Conservation (phyloP, 169 alveolate genomes). For the Cryptosporidium sp. region DNA sequence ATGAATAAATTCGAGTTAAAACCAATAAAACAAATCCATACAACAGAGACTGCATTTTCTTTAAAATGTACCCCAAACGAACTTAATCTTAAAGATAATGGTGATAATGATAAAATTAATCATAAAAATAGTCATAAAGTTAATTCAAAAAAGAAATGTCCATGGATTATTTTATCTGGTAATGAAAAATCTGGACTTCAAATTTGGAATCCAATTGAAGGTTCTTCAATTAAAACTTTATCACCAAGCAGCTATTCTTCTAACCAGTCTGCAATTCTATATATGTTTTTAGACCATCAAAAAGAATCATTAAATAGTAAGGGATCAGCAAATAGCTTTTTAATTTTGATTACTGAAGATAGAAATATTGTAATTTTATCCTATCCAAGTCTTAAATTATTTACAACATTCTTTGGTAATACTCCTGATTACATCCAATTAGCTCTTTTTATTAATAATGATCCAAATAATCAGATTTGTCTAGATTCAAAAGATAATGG, state of each 20-base stretch:
- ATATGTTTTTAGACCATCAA: constrained; percentile 32
- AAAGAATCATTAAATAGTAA: neutral
- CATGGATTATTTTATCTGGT: constrained; percentile 57
- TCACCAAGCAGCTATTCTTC: constrained; percentile 8
- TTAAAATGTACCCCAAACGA: constrained; percentile 26
- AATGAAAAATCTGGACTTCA: constrained; percentile 63
- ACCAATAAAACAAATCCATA: constrained; percentile 67
- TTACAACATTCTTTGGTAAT: constrained; percentile 50
- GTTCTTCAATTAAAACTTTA: neutral
- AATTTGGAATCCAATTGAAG: constrained; percentile 58
- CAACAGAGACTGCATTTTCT: constrained; percentile 64
- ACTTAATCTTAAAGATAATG: neutral
- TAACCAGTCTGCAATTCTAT: constrained; percentile 37
- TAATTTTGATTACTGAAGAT: constrained; percentile 53
- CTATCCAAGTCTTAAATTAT: constrained; percentile 32
- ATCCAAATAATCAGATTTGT: neutral
- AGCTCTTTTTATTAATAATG: constrained; percentile 16
- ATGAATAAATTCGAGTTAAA: neutral
- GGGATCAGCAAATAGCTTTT: neutral
- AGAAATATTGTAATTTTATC: constrained; percentile 45
- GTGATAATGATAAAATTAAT: neutral
- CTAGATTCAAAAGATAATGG: neutral
- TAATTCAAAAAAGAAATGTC: constrained; percentile 28
- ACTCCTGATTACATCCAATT: constrained; percentile 63
- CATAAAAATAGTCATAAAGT: neutral